Conservation (phyloP, 768 basidiomycete genomes). For the Amanita pseudoporphyria region DNA sequence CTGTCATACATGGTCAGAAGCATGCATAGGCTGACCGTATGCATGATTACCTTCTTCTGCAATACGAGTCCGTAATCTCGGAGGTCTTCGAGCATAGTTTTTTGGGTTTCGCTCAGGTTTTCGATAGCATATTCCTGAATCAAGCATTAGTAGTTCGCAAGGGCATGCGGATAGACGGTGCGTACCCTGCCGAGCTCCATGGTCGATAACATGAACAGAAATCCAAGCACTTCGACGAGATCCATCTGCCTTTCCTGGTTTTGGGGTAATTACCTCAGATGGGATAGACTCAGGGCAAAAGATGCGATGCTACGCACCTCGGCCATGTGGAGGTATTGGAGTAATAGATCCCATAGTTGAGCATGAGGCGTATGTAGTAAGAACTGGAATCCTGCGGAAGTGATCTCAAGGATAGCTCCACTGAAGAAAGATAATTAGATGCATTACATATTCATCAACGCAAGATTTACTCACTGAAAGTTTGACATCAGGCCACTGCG, state of each 20-base stretch:
- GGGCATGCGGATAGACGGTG: slow-evolving; percentile 10
- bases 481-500: slow-evolving; percentile 81
- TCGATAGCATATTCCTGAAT: slow-evolving; percentile 84
- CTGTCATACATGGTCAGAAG: slow-evolving; percentile 29
- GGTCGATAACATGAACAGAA: slow-evolving; percentile 94
- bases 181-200: slow-evolving; percentile 88
- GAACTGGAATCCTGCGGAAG: slow-evolving; percentile 93
- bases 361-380: slow-evolving; percentile 89
- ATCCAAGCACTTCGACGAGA: slow-evolving; percentile 85
- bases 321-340: slow-evolving; percentile 82
- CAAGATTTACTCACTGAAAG: slow-evolving; percentile 35
- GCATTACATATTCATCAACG: slow-evolving; percentile 9
- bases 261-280: slow-evolving; percentile 10
- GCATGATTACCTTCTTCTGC: slow-evolving; percentile 56
- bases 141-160: slow-evolving; percentile 6
- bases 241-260: slow-evolving; percentile 80
- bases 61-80: slow-evolving; percentile 93
- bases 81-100: slow-evolving; percentile 84
- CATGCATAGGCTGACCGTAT: slow-evolving; percentile 10
- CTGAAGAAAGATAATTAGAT: slow-evolving; percentile 20
- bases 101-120: slow-evolving; percentile 67
- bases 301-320: slow-evolving; percentile 41
- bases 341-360: slow-evolving; percentile 89
- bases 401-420: slow-evolving; percentile 65
- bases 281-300: slow-evolving; percentile 10